These are phyloP conservation scores for Pochonia chlamydosporia DNA, from an alignment of 2,329 filamentous ascomycete genomes.

Conservation along the genomic window DNA sequence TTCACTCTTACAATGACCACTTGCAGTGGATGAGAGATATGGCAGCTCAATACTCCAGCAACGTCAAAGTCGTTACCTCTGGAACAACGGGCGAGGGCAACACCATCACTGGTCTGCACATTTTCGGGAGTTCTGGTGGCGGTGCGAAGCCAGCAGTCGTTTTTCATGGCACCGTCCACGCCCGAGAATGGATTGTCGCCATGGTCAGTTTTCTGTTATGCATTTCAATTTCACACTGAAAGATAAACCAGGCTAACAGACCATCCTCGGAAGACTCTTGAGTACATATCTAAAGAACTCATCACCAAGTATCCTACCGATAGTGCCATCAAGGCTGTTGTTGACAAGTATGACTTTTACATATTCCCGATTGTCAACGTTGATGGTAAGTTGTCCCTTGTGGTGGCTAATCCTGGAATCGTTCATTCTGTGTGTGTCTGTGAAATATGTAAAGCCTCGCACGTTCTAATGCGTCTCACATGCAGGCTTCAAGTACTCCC, in stretches of 20 bases:
- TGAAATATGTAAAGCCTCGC: background rate
- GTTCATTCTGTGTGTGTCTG: too few relatives aligned
- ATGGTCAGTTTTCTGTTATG: slow-evolving; percentile 31
- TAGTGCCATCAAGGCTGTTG: slow-evolving; percentile 33
- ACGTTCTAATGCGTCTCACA: background rate
- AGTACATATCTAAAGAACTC: slow-evolving; percentile 47
- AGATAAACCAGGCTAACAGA: background rate
- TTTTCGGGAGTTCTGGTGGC: slow-evolving; percentile 41
- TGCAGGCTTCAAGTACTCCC: slow-evolving; percentile 53
- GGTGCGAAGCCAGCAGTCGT: slow-evolving; percentile 46
- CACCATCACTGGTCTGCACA: slow-evolving; percentile 56
- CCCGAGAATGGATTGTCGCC: slow-evolving; percentile 54
- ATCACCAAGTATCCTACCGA: slow-evolving; percentile 37
- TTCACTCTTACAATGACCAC: slow-evolving; percentile 48
- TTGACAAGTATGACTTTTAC: slow-evolving; percentile 62
- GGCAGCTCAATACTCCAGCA: slow-evolving; percentile 32
- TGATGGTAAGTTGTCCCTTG: slow-evolving; percentile 36
- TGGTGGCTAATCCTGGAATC: too few relatives aligned
- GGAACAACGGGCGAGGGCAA: slow-evolving; percentile 42
- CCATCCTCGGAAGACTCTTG: slow-evolving; percentile 29
- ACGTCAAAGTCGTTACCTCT: slow-evolving; percentile 42
- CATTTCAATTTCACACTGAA: fast-evolving
- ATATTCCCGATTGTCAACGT: slow-evolving; percentile 59
- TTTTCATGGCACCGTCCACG: slow-evolving; percentile 53
- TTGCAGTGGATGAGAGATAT: slow-evolving; percentile 41